These are phyloP conservation scores for Blepharisma japonicum DNA, from an alignment of 73 alveolate genomes.

Conservation along the genomic window DNA sequence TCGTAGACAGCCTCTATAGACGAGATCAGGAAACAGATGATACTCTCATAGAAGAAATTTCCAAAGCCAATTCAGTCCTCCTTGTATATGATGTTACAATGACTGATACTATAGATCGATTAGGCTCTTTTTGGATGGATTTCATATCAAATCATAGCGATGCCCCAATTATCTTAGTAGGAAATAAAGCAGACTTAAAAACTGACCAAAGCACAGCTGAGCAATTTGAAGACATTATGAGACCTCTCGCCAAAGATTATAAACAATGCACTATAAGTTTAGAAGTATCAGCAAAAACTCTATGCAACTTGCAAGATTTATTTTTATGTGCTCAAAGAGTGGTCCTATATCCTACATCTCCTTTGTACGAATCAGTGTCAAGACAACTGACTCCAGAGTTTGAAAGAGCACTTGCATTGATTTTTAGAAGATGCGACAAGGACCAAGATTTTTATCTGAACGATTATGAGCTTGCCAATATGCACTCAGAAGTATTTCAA, in stretches of 20 bases:
- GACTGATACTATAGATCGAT: conserved; percentile 37
- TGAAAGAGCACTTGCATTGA: conserved; percentile 53
- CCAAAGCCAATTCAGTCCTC: conserved; percentile 48
- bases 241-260: conserved; percentile 45
- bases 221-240: conserved; percentile 44
- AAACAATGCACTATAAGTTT: conserved; percentile 56
- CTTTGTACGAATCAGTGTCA: conserved; percentile 47
- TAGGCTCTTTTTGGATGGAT: conserved; percentile 47
- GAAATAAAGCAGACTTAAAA: conserved; percentile 60
- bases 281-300: conserved; percentile 61
- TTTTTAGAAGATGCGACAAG: conserved; percentile 59
- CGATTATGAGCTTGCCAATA: conserved; percentile 46
- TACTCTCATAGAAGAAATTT: conserved; percentile 43
- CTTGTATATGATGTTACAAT: conserved; percentile 56
- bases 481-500: conserved; percentile 48
- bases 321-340: conserved; percentile 60
- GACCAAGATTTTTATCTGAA: conserved; percentile 40
- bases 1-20: background rate
- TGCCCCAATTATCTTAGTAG: conserved; percentile 53
- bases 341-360: conserved; percentile 64
- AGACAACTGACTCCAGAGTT: conserved; percentile 49
- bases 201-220: conserved; percentile 31
- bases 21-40: conserved; percentile 46
- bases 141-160: conserved; percentile 34
- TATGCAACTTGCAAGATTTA: conserved; percentile 48